Evolutionary conservation across 108 stramenopile genomes (phyloP), one percentile per base, ranked within the genome.

Genomic region (Nitzschia palea): DNA sequence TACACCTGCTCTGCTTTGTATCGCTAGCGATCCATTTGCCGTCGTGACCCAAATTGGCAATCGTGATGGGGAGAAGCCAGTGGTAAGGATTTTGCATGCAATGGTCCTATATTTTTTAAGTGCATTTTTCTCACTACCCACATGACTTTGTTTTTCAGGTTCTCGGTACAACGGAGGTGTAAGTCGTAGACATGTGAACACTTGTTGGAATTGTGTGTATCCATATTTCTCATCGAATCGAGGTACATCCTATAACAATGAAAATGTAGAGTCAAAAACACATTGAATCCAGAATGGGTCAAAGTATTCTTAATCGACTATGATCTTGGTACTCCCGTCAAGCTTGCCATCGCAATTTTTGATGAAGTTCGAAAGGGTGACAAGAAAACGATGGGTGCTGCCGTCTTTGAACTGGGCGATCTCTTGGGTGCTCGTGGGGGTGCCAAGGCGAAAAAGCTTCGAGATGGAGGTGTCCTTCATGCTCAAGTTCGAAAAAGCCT

Each of bases 121-220:
- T n/a, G n/a, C n/a, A n/a, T n/a, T n/a, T n/a, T n/a, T n/a, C n/a
- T n/a, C n/a, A n/a, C n/a, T n/a, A n/a, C n/a, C n/a, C n/a, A n/a
- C n/a, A n/a, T n/a, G n/a, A n/a, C n/a, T n/a, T n/a, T n/a, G 12
- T 10, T 40, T 40, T 40, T 12, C 12, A 40, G 4, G 83, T 91
- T 17, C 43, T 91, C 20, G 89, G 89, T 17, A 86, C 84, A 47
- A 87, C 89, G 0, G 89, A 91, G 74, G 78, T 80, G 58, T 70
- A 68, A 70, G 62, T 65, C 27, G 23, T 55, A 12, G 37, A 12
- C n/a, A n/a, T n/a, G n/a, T n/a, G n/a, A n/a, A n/a, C n/a, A n/a
- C n/a, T n/a, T n/a, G n/a, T n/a, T n/a, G n/a, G n/a, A n/a, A n/a
- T n/a, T n/a, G n/a, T n/a, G n/a, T n/a, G n/a, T n/a, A n/a, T n/a